These are phyloP conservation scores for Domatiomyces globalis DNA, from an alignment of 2,329 filamentous ascomycete genomes.

Conservation along the genomic window DNA sequence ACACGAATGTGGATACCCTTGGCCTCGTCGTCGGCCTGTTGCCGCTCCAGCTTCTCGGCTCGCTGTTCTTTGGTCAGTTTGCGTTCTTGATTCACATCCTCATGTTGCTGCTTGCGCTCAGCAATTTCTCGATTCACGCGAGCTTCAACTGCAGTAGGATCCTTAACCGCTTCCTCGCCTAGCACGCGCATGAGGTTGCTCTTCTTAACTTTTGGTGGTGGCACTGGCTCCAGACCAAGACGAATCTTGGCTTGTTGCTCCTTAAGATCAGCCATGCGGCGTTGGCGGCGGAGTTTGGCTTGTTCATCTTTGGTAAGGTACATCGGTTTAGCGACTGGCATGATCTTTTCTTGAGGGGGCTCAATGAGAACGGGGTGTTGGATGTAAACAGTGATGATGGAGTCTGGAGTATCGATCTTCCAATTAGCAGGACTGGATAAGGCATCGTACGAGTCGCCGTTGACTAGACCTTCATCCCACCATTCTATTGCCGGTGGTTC, in stretches of 20 bases:
- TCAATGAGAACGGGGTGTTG: constrained; percentile 87
- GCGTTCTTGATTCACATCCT: constrained; percentile 64
- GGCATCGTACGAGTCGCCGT: constrained; percentile 58
- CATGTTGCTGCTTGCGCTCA: constrained; percentile 66
- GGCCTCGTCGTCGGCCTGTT: constrained; percentile 76
- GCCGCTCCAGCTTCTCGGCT: constrained; percentile 64
- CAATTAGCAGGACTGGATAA: constrained; percentile 51
- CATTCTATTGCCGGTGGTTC: constrained; percentile 81
- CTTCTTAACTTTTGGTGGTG: constrained; percentile 92
- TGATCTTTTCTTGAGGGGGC: constrained; percentile 76
- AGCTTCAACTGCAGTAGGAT: constrained; percentile 92
- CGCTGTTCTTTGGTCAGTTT: constrained; percentile 80
- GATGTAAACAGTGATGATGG: constrained; percentile 77
- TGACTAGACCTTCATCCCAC: constrained; percentile 87
- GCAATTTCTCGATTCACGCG: constrained; percentile 86
- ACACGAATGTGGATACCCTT: constrained; percentile 77
- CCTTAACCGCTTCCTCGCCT: constrained; percentile 82
- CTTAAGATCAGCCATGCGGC: constrained; percentile 82
- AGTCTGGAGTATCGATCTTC: constrained; percentile 64
- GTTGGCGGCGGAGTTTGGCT: constrained; percentile 76
- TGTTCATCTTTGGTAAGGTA: constrained; percentile 84
- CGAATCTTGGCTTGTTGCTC: constrained; percentile 94
- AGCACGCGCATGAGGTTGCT: constrained; percentile 95
- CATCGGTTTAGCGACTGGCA: constrained; percentile 71
- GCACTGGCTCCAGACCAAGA: constrained; percentile 74